Percentiles rank a stretch among this genome's conserved stretches.
Evolutionary conservation across 176 grass and related monocot genomes (phyloP).

Genomic region (Lolium rigidum): DNA sequence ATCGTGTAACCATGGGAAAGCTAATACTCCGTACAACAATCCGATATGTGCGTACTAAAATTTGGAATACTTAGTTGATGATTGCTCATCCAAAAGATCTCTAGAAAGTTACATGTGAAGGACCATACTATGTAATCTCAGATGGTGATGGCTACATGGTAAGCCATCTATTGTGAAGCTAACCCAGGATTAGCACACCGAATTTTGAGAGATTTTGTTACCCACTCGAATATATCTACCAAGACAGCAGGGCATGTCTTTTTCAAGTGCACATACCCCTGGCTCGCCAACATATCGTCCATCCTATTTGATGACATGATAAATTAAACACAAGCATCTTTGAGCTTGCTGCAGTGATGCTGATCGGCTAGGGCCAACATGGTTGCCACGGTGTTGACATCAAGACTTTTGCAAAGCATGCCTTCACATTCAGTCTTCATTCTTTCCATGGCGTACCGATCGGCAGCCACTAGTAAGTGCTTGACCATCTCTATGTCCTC

Average conservation of each 20-base stretch:
- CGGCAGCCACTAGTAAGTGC: not conserved
- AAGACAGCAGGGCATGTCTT: not conserved
- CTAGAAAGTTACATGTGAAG: too few species aligned
- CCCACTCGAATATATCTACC: not conserved
- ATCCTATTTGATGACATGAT: not conserved
- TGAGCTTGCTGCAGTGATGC: not conserved
- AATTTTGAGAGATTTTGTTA: not conserved
- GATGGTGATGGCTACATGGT: too few species aligned
- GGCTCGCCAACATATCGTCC: not conserved
- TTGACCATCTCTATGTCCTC: not conserved
- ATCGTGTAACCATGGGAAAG: too few species aligned
- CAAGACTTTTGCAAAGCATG: not conserved
- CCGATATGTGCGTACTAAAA: too few species aligned
- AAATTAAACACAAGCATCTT: not conserved
- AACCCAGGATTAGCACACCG: not conserved
- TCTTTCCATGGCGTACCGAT: not conserved
- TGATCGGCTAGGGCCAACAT: not conserved
- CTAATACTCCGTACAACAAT: too few species aligned
- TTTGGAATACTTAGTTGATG: too few species aligned
- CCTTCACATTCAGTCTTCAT: not conserved
- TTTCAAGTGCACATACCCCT: constrained; percentile 5
- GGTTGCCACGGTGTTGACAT: not conserved
- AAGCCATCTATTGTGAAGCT: not conserved
- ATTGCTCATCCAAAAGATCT: too few species aligned
- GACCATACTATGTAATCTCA: too few species aligned